Base-by-base conservation (phyloP, 1,139 yeast genomes). In the Scheffersomyces stambukii region DNA sequence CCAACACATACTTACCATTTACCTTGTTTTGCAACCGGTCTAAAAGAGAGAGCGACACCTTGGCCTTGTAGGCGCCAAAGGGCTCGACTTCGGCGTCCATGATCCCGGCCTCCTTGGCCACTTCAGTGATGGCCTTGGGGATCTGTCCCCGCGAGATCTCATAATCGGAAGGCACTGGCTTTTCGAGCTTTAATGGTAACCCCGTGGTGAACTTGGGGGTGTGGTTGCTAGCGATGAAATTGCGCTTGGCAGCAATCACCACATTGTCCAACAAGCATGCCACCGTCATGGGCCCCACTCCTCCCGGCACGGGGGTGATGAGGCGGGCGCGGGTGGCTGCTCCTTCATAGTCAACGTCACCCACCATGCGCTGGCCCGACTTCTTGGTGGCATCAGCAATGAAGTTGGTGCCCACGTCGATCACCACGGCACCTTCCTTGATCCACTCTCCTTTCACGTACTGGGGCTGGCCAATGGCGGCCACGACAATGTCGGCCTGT, bases 271-370 rank as follows among this genome's bases (percentile, higher is more conserved):
- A 76, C 36, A 91, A 74, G 83, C 88, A 85, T 29, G 97, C 97
- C 30, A 91, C 97, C 8, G 99, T 91, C 97, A 91, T 91, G 47
- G 98, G 99, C 30, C 98, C 98, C 37, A 91, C 98, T 43, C 98
- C 98, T 52, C 99, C 99, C 29, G 98, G 99, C 35, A 91, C 99
- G 16, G 98, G 98, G 14, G 98, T 91, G 51, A 91, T 74, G 50
- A 71, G 69, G 20, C 81, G 69, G 17, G 94, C 96, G 37, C 72
- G 75, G 32, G 73, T 64, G 28, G 70, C 52, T 32, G 86, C 86
- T 15, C 77, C 62, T 29, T 69, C 80, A 47, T 74, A 88, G 41
- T 89, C 95, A 37, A 89, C 96, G 53, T 91, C 98, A 35, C 99
- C 99, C 28, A 88, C 95, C 60, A 89, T 72, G 52, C 82, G 76